These are phyloP conservation scores for Plenodomus biglobosus DNA, from an alignment of 2,329 filamentous ascomycete species.

Conservation along the genomic window DNA sequence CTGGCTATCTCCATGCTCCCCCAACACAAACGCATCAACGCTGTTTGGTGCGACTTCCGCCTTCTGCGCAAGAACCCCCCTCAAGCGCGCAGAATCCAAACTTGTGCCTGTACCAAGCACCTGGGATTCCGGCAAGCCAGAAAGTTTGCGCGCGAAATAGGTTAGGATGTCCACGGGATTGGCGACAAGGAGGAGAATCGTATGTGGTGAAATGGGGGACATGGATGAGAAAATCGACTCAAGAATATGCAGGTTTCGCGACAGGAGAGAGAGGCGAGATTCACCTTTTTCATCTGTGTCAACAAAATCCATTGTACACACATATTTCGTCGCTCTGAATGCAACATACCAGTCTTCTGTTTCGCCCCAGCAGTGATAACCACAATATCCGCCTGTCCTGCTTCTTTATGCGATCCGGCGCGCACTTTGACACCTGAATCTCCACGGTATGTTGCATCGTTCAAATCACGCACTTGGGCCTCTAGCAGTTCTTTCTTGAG, in stretches of 20 bases:
- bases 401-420: slow-evolving; percentile 51
- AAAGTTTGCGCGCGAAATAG: slow-evolving; percentile 52
- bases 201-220: slow-evolving; percentile 51
- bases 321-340: not conserved
- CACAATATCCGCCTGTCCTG: slow-evolving; percentile 57
- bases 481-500: slow-evolving; percentile 50
- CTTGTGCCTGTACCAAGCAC: slow-evolving; percentile 58
- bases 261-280: slow-evolving; percentile 51
- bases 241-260: slow-evolving; percentile 54
- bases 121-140: slow-evolving; percentile 52
- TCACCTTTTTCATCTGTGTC: slow-evolving; percentile 37
- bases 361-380: slow-evolving; percentile 59
- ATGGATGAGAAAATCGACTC: slow-evolving; percentile 52
- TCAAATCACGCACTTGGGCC: slow-evolving; percentile 56
- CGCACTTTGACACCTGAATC: slow-evolving; percentile 49
- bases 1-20: slow-evolving; percentile 54
- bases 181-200: slow-evolving; percentile 55
- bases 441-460: slow-evolving; percentile 53
- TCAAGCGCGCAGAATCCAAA: slow-evolving; percentile 55
- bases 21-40: slow-evolving; percentile 51
- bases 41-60: slow-evolving; percentile 44
- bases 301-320: slow-evolving; percentile 2
- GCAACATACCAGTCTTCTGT: slow-evolving; percentile 45
- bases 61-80: slow-evolving; percentile 48
- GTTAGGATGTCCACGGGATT: slow-evolving; percentile 61